Conservation (phyloP, 306 rosid species). For the Rosa rugosa region DNA sequence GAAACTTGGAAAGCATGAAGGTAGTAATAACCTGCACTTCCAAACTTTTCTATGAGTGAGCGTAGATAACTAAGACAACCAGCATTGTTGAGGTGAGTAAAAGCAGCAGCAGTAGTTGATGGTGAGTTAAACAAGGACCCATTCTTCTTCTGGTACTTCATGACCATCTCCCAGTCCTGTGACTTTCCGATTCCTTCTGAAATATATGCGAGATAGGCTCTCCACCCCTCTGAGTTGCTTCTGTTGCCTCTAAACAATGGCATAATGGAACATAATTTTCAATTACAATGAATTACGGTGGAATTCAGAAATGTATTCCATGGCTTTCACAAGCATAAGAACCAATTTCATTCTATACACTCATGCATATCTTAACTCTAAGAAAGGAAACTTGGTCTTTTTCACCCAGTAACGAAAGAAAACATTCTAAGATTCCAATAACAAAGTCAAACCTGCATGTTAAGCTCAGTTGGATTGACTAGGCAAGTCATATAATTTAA, state of each 20-base stretch:
- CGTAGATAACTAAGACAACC: conserved; percentile 62
- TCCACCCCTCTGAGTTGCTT: conserved; percentile 62
- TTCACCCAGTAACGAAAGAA: not conserved
- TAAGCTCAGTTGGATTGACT: not conserved
- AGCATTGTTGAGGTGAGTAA: conserved; percentile 52
- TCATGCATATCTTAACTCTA: not conserved
- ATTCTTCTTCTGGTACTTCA: conserved; percentile 78
- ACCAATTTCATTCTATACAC: not conserved
- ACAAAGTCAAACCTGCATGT: not conserved
- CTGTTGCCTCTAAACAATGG: conserved; percentile 36
- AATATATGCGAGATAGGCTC: conserved; percentile 70
- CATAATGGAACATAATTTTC: conserved; percentile 13
- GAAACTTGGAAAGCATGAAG: conserved; percentile 4
- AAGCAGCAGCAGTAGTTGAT: conserved; percentile 74
- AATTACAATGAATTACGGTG: not conserved
- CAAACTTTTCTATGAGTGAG: conserved; percentile 56
- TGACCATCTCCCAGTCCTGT: conserved; percentile 56
- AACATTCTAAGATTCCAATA: not conserved
- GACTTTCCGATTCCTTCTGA: conserved; percentile 66
- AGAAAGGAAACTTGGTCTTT: not conserved
- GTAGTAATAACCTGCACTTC: conserved; percentile 54
- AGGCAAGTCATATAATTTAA: not conserved
- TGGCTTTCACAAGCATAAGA: not conserved
- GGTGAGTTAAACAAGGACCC: conserved; percentile 86
- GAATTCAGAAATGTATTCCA: not conserved